Base-by-base conservation (phyloP, 2,329 filamentous ascomycete genomes). In the Paradendryphiella salina region DNA sequence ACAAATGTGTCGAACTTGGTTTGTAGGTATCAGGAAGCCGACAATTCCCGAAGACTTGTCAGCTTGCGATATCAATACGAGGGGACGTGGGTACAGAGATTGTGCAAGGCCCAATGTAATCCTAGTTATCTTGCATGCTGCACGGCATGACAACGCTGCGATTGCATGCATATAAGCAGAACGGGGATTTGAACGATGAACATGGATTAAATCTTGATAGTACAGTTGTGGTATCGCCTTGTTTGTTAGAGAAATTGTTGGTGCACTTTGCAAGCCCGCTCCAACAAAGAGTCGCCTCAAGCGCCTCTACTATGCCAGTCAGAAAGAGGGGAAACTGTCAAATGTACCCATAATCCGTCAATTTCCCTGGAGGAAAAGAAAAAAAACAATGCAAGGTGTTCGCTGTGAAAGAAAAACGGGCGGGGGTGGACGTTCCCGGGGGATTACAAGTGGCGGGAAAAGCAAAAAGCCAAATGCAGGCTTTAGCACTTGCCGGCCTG, bases 401-500 rank as follows among this genome's bases (percentile, higher is more conserved):
- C 37, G 23, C 31, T 26, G 18, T 18, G 20, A 14, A 6, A 26
- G 28, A 23, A 18, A 31, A 21, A 20, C 13, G 14, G 14, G 15
- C 29, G 11, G 14, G 10, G 18, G 11, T 17, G 8, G 13, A 29
- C 8, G 7, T 4, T 7, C 6, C 21, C 21, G 4, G 26, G 5
- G 23, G 18, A 31, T 37, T 28, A 21, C 21, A 31, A 23, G n/a
- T 23, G n/a, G 13, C 33, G 17, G 9, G 36, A 46, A 17, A 51
- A 21, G 7, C 32, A 34, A 32, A 21, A 17, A 28, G 15, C 18
- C 20, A n/a, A 15, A 18, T 14, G 14, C 13, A 3, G 20, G 7
- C 10, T 29, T 23, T 50, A 66, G 59, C 65, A 67, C 17, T 54
- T 48, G 35, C 64, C 67, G 56, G 76, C 71, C 62, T 76, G 74